Conservation (phyloP, 495 filamentous ascomycete genomes). For the Xylaria venustula region DNA sequence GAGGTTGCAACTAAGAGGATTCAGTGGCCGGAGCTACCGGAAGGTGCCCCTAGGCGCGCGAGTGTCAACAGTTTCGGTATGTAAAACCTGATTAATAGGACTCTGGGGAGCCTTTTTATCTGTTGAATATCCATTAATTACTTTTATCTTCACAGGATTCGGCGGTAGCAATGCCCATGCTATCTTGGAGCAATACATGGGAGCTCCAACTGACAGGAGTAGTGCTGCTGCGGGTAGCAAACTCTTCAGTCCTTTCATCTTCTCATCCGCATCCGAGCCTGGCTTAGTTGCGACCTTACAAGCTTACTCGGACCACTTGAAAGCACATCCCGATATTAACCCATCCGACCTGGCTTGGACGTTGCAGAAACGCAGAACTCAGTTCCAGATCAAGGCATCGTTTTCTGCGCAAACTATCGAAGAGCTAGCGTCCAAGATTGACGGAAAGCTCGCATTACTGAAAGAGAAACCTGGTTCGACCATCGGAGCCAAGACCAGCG, state of each 20-base stretch:
- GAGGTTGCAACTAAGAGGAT: not conserved
- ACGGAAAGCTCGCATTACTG: not conserved
- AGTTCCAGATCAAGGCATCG: not conserved
- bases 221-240: not conserved
- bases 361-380: not conserved
- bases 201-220: not conserved
- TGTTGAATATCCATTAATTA: not conserved
- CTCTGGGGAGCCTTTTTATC: no score
- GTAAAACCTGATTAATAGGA: not conserved
- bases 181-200: slow-evolving; percentile 27
- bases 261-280: slow-evolving; percentile 7
- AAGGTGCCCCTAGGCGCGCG: slow-evolving; percentile 1
- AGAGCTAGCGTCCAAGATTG: not conserved
- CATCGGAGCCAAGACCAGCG: not conserved
- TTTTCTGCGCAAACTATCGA: slow-evolving; percentile 5
- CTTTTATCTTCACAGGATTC: slow-evolving; percentile 20
- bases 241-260: slow-evolving; percentile 5
- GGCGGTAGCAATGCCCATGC: slow-evolving; percentile 34
- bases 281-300: not conserved
- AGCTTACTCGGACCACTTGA: not conserved
- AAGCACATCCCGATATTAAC: not conserved
- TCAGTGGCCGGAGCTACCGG: slow-evolving; percentile 1
- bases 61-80: slow-evolving; percentile 16
- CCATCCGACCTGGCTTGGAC: slow-evolving; percentile 7
- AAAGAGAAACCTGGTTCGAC: not conserved